Evolutionary conservation across 129 eudicot genomes (phyloP), one percentile per base, ranked within the genome.

Genomic region (Kitagawia praeruptora): DNA sequence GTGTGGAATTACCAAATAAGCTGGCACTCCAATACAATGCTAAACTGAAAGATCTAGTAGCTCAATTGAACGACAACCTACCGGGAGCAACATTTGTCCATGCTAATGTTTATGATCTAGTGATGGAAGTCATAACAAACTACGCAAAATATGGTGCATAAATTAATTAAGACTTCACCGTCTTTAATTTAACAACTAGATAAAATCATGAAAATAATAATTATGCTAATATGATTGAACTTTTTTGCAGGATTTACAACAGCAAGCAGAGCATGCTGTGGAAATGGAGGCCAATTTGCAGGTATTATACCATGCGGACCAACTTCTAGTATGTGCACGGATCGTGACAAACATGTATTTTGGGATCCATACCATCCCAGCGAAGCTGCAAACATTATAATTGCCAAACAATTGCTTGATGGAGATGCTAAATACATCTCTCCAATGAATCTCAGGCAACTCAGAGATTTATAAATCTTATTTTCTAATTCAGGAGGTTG

Each of bases 361-460:
- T 96, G 99, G 99, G 99, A 96, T 82, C 98, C 98, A 63, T 96
- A 96, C 83, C 99, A 96, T 76, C 99, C 99, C 3, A 96, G 99
- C 25, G 91, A 96, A 79, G 99, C 99, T 49, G 97, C 99, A 14
- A 96, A 96, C 76, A 18, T 90, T 37, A 84, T 96, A 34, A 80
- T 96, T 8, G 91, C 99, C 7, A 92, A 92, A 45, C 98, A 92
- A 64, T 82, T 96, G 84, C 78, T 96, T 12, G 84, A 85, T 77
- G 97, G 98, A 39, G 96, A 87, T 63, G 42, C 87, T 1, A 96
- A 85, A 71, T 96, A 96, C 70, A 85, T 96, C 28, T 82, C 98
- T 83, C 99, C 98, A 0, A 84, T 96, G 81, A 88, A 85, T 83
- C 95, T 96, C 41, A 83, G 83, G 47, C 92, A 88, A 70, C 99